Base-by-base conservation (phyloP, 768 basidiomycete genomes). In the Hericium coralloides region DNA sequence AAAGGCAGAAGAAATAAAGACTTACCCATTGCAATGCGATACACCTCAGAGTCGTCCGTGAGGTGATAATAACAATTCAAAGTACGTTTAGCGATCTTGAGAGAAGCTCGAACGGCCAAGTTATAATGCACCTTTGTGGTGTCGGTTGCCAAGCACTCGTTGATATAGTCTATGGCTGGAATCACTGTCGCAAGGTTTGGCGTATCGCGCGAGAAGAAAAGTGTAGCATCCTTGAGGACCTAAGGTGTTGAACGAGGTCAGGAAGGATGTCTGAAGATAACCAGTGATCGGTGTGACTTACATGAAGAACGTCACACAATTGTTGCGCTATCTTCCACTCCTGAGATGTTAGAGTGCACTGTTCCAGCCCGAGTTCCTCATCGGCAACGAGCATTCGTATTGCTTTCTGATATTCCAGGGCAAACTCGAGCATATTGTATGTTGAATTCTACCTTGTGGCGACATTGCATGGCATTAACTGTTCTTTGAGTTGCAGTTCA, bases 131-230 rank as follows among this genome's bases (percentile, higher is more conserved):
- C 22, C 15, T 49, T 14, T 12, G 22, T 2, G 2, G 47, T 18
- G 2, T 49, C 4, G 17, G 47, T 49, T 3, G 47, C 17, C 3
- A 57, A 38, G 4, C 12, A 15, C 37, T 65, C 38, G 52, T 75
- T 62, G n/a, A 73, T 66, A 31, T 64, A 50, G 49, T 75, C 71
- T 72, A 73, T 73, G 6, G 68, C 72, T 12, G 72, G 73, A n/a
- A 75, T 74, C 3, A 74, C 69, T 0, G 49, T 62, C 0, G 68
- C 63, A 3, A 76, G 58, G 57, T 55, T 66, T 0, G 69, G 67
- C 0, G 58, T 67, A 12, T 47, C 54, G 1, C 59, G 10, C 1
- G 67, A 75, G 60, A 75, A 75, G 55, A 58, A 70, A 0, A 66
- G 59, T 0, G 68, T 76, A 0, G 67, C 66, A 38, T 71, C 67